Evolutionary conservation across 768 basidiomycete species (phyloP), one percentile per base, ranked within the genome.

Genomic region (Omphalotus guepiniiformis): DNA sequence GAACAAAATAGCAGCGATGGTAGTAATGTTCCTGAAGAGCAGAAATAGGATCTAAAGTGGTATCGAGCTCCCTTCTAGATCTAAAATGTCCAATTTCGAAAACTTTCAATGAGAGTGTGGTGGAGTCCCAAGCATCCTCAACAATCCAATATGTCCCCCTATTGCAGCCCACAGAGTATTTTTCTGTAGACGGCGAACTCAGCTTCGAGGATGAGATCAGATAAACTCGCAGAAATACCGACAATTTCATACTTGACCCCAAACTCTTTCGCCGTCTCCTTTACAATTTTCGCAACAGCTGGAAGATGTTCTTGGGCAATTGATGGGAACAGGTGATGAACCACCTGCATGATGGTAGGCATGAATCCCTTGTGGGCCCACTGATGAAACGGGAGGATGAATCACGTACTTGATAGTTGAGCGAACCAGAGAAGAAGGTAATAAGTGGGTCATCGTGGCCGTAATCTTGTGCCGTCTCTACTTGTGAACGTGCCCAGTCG

Each of bases 381-480:
- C 22, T 13, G 21, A 8, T 18, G 18, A 8, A 3, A 2, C n/a
- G 37, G 18, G 22, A 39, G 11, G n/a, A 16, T 21, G n/a, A 13
- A 6, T 12, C 16, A 16, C 7, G 21, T 11, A 42, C 41, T n/a
- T 42, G 41, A 18, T 42, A 42, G 28, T 42, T 42, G 27, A 42
- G 27, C 8, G 36, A 37, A 21, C 36, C 36, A 7, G 36, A 37
- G 22, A 37, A 12, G n/a, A 37, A 37, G 13, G 41, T 29, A 26
- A 42, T 42, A 11, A 42, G 32, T 18, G 41, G 41, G 7, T 42
- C 21, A 19, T 42, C 41, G 18, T 42, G 41, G 32, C 26, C 27
- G 13, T 23, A 42, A 18, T 42, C 41, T 42, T 42, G 41, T 13
- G 41, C 41, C 12, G 41, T 42, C 27, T 42, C 41, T 13, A 42